These are phyloP conservation scores for Tetracladium maxilliforme DNA, from an alignment of 2,329 filamentous ascomycete genomes.

Conservation along the genomic window DNA sequence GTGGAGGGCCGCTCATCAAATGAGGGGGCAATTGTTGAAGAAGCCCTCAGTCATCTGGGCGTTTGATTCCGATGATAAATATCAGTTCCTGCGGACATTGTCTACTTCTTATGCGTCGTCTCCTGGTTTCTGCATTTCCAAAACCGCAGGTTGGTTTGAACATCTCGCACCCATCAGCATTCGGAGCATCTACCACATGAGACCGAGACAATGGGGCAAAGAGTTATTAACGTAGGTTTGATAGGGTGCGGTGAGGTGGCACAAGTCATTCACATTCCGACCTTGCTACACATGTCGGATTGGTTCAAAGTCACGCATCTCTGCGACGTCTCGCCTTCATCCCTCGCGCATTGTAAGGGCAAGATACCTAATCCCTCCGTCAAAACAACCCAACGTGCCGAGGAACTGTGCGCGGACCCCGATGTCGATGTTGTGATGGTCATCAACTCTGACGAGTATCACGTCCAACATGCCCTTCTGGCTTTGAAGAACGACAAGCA, in stretches of 20 bases:
- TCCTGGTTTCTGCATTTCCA: too few relatives aligned
- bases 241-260: slow-evolving; percentile 32
- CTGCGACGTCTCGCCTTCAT: slow-evolving; percentile 31
- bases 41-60: too few relatives aligned
- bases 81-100: too few relatives aligned
- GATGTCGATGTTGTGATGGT: slow-evolving; percentile 38
- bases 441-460: slow-evolving; percentile 34
- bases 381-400: slow-evolving; percentile 11
- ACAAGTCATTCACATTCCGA: slow-evolving; percentile 37
- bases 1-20: too few relatives aligned
- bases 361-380: slow-evolving; percentile 34
- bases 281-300: slow-evolving; percentile 24
- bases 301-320: slow-evolving; percentile 30
- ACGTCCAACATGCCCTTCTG: slow-evolving; percentile 30
- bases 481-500: slow-evolving; percentile 37
- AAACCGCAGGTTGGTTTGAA: too few relatives aligned
- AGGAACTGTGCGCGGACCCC: slow-evolving; percentile 23
- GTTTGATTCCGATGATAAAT: too few relatives aligned
- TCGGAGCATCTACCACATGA: too few relatives aligned
- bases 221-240: too few relatives aligned
- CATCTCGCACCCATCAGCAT: too few relatives aligned
- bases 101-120: too few relatives aligned
- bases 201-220: too few relatives aligned
- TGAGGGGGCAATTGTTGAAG: too few relatives aligned
- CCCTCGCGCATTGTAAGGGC: slow-evolving; percentile 19